Conservation (phyloP, 345 rosid genomes). For the Acer campestre region DNA sequence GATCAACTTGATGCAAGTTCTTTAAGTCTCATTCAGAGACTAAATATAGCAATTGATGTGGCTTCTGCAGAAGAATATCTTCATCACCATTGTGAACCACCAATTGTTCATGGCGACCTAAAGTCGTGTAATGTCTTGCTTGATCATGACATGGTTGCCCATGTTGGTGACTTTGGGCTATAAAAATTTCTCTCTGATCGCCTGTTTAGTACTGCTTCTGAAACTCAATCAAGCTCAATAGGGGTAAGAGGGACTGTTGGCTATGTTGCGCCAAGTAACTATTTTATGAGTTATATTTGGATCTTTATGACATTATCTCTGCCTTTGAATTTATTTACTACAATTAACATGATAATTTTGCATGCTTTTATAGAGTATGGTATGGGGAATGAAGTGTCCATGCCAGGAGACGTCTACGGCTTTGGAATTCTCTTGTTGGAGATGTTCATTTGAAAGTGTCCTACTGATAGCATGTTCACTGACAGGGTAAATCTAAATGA, state of each 20-base stretch:
- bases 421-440: constrained; percentile 3
- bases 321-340: background rate
- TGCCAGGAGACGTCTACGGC: background rate
- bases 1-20: too few relatives aligned
- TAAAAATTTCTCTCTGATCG: constrained; percentile 10
- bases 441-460: background rate
- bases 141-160: constrained; percentile 21
- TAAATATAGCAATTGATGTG: too few relatives aligned
- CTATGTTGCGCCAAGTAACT: too few relatives aligned
- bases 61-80: constrained; percentile 25
- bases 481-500: background rate
- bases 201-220: too few relatives aligned
- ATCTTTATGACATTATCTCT: background rate
- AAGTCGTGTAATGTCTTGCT: constrained; percentile 29
- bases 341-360: background rate
- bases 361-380: background rate
- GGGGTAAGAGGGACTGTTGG: too few relatives aligned
- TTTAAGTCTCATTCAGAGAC: too few relatives aligned
- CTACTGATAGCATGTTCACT: background rate
- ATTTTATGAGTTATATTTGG: background rate
- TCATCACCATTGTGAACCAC: constrained; percentile 21
- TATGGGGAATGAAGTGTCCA: background rate
- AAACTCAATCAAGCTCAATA: too few relatives aligned
- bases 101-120: constrained; percentile 23
- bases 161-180: constrained; percentile 28